A percentile compares a stretch with the other conserved stretches of the same genome.
phyloP scores from a whole-genome alignment of 805 yeast genomes.

The Isabelozyma heimii region DNA sequence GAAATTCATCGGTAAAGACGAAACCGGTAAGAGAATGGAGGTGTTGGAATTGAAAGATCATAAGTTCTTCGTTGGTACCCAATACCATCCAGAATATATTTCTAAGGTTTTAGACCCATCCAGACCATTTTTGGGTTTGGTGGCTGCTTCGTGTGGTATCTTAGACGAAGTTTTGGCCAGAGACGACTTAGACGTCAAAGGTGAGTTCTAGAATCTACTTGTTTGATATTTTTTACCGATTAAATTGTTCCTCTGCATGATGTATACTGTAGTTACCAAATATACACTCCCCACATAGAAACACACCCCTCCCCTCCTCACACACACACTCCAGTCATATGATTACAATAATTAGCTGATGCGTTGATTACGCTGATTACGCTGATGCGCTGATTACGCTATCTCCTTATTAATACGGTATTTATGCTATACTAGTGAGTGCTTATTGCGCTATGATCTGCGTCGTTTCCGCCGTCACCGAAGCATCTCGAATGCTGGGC shows the following conservation, averaged over 20 bases:
- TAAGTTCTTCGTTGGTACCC: constrained; percentile 91
- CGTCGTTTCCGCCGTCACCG: neutral
- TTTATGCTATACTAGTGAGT: too few relatives aligned
- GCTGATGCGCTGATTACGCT: too few relatives aligned
- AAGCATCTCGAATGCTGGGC: neutral
- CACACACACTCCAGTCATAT: too few relatives aligned
- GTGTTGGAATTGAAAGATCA: constrained; percentile 82
- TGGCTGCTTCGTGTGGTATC: constrained; percentile 89
- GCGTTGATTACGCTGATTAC: too few relatives aligned
- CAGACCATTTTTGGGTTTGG: constrained; percentile 91
- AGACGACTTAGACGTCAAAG: constrained; percentile 41
- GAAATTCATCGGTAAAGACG: constrained; percentile 91
- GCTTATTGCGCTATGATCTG: neutral
- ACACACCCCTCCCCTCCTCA: too few relatives aligned
- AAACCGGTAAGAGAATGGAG: constrained; percentile 88
- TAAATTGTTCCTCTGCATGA: neutral
- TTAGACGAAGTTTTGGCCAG: constrained; percentile 61
- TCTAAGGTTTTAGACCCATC: constrained; percentile 97
- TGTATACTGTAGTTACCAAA: neutral
- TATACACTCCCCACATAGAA: too few relatives aligned
- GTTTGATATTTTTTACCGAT: neutral
- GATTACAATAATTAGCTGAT: too few relatives aligned
- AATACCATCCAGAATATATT: constrained; percentile 97
- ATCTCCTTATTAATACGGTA: too few relatives aligned
- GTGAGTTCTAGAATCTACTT: constrained; percentile 33